Base-by-base conservation (phyloP, 805 yeast genomes). In the Ogataea nitratoaversa region DNA sequence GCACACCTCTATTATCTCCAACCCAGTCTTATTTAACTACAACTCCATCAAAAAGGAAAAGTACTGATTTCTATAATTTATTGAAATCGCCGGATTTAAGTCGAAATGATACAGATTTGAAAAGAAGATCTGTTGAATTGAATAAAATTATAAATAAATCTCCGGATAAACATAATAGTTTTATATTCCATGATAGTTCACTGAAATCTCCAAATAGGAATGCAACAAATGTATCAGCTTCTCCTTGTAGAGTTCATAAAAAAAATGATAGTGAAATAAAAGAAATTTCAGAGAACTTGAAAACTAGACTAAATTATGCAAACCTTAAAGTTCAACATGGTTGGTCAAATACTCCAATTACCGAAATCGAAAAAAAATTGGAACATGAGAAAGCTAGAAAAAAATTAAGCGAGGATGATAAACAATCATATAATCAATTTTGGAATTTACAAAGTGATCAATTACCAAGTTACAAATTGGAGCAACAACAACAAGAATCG, bases 251-350 rank as follows among this genome's bases (percentile, higher is more conserved):
- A 30, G 51, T 60, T 6, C 44, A 46, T 35, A 57, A 57, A 48
- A 59, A 60, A 43, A 54, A 59, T 31, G 59, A 60, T 32, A 47
- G 46, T 12, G 66, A 65, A 31, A 59, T 65, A 12, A 61, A 59
- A 36, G 63, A 61, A 44, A 62, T 65, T 14, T 60, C 66, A 3
- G 64, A 62, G 19, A 63, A 62, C 38, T 54, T 65, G 32, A 60
- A 60, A 32, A 58, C 68, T 11, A 43, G 67, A 34, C 54, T 65
- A 28, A 63, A 60, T 32, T 63, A 65, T 39, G 68, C 68, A 4
- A 59, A 59, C 41, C 36, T 60, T 17, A 64, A 64, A 47, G 59
- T 64, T 17, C 65, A 64, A 43, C 57, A 65, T 43, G 67, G 67
- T 2, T 61, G 65, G 64, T 56, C 59, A 8, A 45, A 49, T 18